These are phyloP conservation scores for Teunomyces panamensis DNA, from an alignment of 805 yeast species.

Conservation along the genomic window DNA sequence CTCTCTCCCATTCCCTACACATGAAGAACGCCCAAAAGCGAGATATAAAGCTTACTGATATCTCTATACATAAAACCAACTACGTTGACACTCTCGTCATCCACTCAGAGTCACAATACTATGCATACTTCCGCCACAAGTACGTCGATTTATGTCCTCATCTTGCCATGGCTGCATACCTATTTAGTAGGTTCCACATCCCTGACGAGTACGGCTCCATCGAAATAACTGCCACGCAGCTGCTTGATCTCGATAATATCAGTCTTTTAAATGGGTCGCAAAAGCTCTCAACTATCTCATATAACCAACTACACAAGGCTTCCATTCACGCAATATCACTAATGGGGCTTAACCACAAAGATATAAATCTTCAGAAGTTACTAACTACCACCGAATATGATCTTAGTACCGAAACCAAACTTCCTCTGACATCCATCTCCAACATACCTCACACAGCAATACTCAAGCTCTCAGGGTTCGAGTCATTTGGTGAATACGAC, in stretches of 20 bases:
- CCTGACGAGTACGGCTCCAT: slow-evolving; percentile 22
- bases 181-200: slow-evolving; percentile 28
- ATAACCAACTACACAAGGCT: slow-evolving; percentile 27
- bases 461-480: slow-evolving; percentile 23
- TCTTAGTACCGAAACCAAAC: slow-evolving; percentile 8
- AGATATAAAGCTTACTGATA: slow-evolving; percentile 20
- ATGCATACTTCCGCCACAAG: slow-evolving; percentile 21
- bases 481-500: slow-evolving; percentile 13
- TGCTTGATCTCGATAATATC: slow-evolving; percentile 11
- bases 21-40: slow-evolving; percentile 23
- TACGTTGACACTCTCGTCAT: slow-evolving; percentile 5
- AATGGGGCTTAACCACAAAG: slow-evolving; percentile 16
- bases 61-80: slow-evolving; percentile 5
- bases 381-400: slow-evolving; percentile 14
- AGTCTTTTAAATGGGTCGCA: slow-evolving; percentile 25
- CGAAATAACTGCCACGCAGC: slow-evolving; percentile 8
- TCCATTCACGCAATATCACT: slow-evolving; percentile 17
- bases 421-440: slow-evolving; percentile 9
- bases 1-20: slow-evolving; percentile 18
- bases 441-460: slow-evolving; percentile 13
- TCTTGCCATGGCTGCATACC: slow-evolving; percentile 24
- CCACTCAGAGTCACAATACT: slow-evolving; percentile 7
- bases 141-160: slow-evolving; percentile 27
- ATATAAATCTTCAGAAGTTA: slow-evolving; percentile 18
- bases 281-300: slow-evolving; percentile 19